Base-by-base conservation (phyloP, 495 filamentous ascomycete species). In the Rusavskia elegans region DNA sequence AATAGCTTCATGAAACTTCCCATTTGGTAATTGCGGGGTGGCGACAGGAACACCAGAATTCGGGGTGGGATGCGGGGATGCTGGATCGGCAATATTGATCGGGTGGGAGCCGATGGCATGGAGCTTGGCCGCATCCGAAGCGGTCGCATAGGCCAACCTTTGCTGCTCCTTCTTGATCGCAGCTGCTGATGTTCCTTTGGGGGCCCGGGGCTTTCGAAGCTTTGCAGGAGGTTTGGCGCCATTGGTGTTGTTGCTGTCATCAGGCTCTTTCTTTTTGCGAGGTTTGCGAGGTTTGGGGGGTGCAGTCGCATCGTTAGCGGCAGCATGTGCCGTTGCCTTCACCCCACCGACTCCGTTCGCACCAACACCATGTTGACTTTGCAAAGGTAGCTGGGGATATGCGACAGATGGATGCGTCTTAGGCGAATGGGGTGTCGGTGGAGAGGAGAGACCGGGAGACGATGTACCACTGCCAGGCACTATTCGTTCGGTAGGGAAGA, bases 1-100 rank as follows among this genome's bases (percentile, higher is more conserved):
- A 56, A 65, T 65, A 63, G 59, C 68, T 56, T 69, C 63, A 68
- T 38, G 55, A 29, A 29, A 23, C 58, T 71, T 68, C 55, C 66
- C 67, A 20, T 56, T 66, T 65, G 65, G 63, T 61, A 56, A 52
- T 35, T 56, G 49, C n/a, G 53, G 27, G 27, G 49, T 29, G 25
- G 49, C 42, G 19, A 59, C 46, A 27, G 52, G 54, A 57, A 55
- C 53, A 52, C 37, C 50, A 55, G 46, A 45, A 40, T 58, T 44
- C 13, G 46, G 36, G 27, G 53, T 53, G 44, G 32, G 32, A 35
- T 35, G 32, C 32, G 32, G 32, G 32, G 32, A 35, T 35, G 32
- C 32, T 2, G 8, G 32, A 35, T 35, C 13, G n/a, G n/a, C n/a
- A n/a, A n/a, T n/a, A 35, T 35, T 14, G 32, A 35, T 35, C 32